Evolutionary conservation across 306 rosid genomes (phyloP), one percentile per base, ranked within the genome.

Genomic region (Begonia fuchsioides): DNA sequence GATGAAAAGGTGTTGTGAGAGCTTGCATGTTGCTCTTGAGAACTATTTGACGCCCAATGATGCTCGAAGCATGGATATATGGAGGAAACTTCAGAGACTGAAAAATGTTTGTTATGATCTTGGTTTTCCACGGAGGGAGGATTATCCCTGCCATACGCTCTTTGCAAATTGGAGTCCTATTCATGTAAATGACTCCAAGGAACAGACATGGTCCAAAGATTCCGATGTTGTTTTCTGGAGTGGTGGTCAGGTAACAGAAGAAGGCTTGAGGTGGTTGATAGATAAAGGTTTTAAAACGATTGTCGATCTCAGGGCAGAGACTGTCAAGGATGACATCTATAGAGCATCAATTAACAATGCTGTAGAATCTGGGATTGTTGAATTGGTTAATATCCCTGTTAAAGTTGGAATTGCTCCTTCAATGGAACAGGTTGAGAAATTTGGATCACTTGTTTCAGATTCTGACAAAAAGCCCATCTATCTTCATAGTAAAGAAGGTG

Each of bases 231-330:
- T 72, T 56, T 90, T 90, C 62, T 90, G 98, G 94, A 79, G 60
- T 18, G 98, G 98, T n/a, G 94, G 98, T 50, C 96, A 85, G 70
- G 87, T 90, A 47, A 79, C 96, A 13, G 98, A 90, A 69, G 98
- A 90, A 75, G 93, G 94, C 47, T 66, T 85, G 54, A 72, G 71
- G 63, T 90, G 95, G 94, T 57, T 90, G 47, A 58, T 77, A 43
- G 76, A 75, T 60, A 82, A 62, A 51, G 96, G 85, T 41, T 90
- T 46, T 68, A 81, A 79, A 58, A 90, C 94, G 52, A 72, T 90
- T 50, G 63, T 90, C 55, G 98, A 90, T 71, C 76, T 90, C 50
- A 71, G 95, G 70, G 87, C 76, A 32, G 95, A 90, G 69, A 56
- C 43, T 45, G 79, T 81, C 17, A 79, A 71, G 20, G 98, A 90